A percentile compares a stretch with the other conserved stretches of the same genome.
These are phyloP conservation scores for Zizania palustris DNA, from an alignment of 202 grass and related monocot genomes.

Conservation along the genomic window DNA sequence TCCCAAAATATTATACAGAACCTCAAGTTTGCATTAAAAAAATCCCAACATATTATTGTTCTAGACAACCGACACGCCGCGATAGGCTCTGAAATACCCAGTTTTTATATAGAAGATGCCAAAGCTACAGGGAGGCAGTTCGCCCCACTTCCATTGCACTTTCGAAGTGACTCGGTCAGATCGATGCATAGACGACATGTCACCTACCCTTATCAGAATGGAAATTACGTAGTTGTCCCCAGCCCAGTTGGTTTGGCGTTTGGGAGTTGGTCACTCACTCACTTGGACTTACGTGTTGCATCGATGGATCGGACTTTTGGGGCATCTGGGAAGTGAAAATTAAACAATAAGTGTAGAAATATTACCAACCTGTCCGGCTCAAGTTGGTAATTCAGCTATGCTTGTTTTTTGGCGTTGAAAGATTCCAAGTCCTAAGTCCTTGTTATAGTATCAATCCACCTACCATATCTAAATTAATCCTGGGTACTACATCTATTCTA, in stretches of 20 bases:
- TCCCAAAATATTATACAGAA: too few species aligned
- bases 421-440: neutral
- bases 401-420: constrained; percentile 11
- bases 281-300: too few species aligned
- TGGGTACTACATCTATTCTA: neutral
- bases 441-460: constrained; percentile 22
- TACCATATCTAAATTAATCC: neutral
- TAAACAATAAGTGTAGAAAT: too few species aligned
- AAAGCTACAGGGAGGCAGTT: neutral
- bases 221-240: neutral
- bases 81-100: neutral
- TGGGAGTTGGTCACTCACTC: too few species aligned
- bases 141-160: constrained; percentile 17
- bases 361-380: neutral
- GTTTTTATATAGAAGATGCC: neutral
- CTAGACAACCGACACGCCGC: constrained; percentile 14
- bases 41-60: too few species aligned
- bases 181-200: neutral
- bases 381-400: neutral
- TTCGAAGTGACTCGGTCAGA: neutral
- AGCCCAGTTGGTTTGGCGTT: neutral
- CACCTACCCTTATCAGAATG: neutral
- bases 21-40: too few species aligned
- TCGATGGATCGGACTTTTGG: too few species aligned
- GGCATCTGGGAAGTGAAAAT: too few species aligned